phyloP scores from a whole-genome alignment of 2,329 filamentous ascomycete species.

The Pestalotiopsis sp. region DNA sequence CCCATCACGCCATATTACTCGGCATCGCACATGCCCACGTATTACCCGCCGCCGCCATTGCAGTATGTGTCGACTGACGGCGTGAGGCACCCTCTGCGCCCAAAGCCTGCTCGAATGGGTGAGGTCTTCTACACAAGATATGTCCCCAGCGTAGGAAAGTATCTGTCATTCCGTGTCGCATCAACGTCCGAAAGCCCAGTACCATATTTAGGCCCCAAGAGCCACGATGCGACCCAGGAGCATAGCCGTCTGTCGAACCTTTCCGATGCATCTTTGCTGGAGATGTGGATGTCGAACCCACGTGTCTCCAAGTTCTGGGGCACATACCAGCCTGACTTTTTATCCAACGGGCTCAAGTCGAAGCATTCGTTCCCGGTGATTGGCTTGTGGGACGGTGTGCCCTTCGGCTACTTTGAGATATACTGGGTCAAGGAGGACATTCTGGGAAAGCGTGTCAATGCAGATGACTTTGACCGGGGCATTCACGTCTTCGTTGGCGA shows the following conservation, averaged over 20 bases:
- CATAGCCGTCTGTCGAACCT: conserved; percentile 44
- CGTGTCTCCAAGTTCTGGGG: conserved; percentile 89
- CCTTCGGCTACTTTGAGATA: conserved; percentile 96
- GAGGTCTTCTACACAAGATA: conserved; percentile 91
- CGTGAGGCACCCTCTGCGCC: conserved; percentile 81
- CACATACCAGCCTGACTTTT: conserved; percentile 64
- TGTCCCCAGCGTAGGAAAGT: conserved; percentile 79
- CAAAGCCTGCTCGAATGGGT: conserved; percentile 87
- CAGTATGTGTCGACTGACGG: conserved; percentile 81
- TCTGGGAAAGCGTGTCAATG: conserved; percentile 70
- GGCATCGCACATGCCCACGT: conserved; percentile 84
- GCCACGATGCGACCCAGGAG: conserved; percentile 38
- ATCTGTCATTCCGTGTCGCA: conserved; percentile 86
- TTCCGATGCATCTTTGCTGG: conserved; percentile 64
- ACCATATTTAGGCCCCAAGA: conserved; percentile 63
- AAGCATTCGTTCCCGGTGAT: conserved; percentile 87
- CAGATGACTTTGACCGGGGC: conserved; percentile 83
- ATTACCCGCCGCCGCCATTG: conserved; percentile 81
- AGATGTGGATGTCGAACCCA: conserved; percentile 86
- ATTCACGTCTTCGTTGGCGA: conserved; percentile 90
- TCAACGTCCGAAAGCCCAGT: conserved; percentile 67
- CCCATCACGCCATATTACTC: conserved; percentile 76
- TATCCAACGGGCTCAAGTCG: conserved; percentile 65
- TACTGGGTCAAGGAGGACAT: conserved; percentile 97
- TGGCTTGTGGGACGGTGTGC: conserved; percentile 90